Evolutionary conservation across 257 asterid genomes (phyloP), one percentile per base, ranked within the genome.

Genomic region (Datura wrightii): DNA sequence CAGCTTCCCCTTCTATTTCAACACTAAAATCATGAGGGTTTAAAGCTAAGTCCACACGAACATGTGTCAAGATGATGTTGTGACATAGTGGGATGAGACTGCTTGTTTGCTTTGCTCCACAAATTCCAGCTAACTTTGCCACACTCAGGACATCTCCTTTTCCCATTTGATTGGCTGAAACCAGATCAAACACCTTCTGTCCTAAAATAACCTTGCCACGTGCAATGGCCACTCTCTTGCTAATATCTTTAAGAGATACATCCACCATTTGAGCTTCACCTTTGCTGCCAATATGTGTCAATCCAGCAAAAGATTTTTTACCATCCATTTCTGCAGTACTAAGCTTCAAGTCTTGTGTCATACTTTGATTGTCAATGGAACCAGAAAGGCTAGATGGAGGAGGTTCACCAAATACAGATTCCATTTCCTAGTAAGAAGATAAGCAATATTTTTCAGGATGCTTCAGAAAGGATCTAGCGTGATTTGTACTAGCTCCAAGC

Each of bases 231-330:
- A 92, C 90, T 90, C 99, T 90, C 82, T 87, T 88, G 63, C 90
- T 95, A 14, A 85, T 84, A 78, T 90, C 94, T 90, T 95, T 95
- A 36, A 91, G 86, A 15, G 97, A 91, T 86, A 94, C 80, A 86
- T 95, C 98, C 34, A 92, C 97, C 99, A 95, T 92, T 80, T 88
- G 97, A 36, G 99, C 92, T 86, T 92, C 95, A 6, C 97, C 99
- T 87, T 86, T 88, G 81, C 86, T 83, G 65, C 90, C 92, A 55
- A 94, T 67, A 85, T 94, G 99, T 10, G 97, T 91, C 90, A 94
- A 84, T 52, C 87, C 80, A 56, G 93, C 34, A 5, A 34, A 37
- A 3, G 89, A 44, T 55, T 87, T 85, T 44, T 86, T 83, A n/a
- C 60, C 83, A 8, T 79, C 9, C 44, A 63, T 59, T n/a, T 86